These are phyloP conservation scores for Pezicula radicicola DNA, from an alignment of 2,329 filamentous ascomycete species.

Conservation along the genomic window DNA sequence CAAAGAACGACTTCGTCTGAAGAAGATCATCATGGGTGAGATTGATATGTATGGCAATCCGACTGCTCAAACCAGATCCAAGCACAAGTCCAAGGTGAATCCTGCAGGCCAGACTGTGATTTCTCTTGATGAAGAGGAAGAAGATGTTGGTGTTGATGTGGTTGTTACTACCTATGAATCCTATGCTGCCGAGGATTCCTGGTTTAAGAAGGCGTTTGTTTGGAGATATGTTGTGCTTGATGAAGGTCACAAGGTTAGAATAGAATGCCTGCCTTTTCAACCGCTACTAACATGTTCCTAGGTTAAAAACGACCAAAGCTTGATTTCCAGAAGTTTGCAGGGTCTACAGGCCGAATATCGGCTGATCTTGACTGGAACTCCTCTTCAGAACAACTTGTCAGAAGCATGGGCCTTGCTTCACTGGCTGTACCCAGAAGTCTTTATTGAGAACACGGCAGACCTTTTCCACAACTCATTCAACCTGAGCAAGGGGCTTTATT, in stretches of 20 bases:
- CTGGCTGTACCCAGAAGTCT: constrained; percentile 58
- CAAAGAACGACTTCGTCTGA: constrained; percentile 40
- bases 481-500: constrained; percentile 49
- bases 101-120: constrained; percentile 15
- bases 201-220: constrained; percentile 47
- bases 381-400: constrained; percentile 54
- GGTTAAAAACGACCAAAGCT: constrained; percentile 38
- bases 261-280: background rate
- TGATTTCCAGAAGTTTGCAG: constrained; percentile 28
- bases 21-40: constrained; percentile 42
- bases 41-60: constrained; percentile 40
- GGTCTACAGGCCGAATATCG: constrained; percentile 31
- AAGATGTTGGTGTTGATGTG: constrained; percentile 33
- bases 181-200: constrained; percentile 39
- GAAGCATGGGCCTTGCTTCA: constrained; percentile 57
- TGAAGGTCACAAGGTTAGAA: constrained; percentile 47
- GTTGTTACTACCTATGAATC: constrained; percentile 49
- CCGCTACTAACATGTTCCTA: background rate
- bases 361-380: constrained; percentile 41
- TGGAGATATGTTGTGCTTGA: constrained; percentile 52
- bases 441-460: constrained; percentile 44
- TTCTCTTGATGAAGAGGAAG: constrained; percentile 23
- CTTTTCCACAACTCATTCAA: constrained; percentile 55
- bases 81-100: constrained; percentile 17
- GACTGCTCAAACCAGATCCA: constrained; percentile 23